Evolutionary conservation across 345 rosid genomes (phyloP).

Genomic region (Bruguiera parviflora): DNA sequence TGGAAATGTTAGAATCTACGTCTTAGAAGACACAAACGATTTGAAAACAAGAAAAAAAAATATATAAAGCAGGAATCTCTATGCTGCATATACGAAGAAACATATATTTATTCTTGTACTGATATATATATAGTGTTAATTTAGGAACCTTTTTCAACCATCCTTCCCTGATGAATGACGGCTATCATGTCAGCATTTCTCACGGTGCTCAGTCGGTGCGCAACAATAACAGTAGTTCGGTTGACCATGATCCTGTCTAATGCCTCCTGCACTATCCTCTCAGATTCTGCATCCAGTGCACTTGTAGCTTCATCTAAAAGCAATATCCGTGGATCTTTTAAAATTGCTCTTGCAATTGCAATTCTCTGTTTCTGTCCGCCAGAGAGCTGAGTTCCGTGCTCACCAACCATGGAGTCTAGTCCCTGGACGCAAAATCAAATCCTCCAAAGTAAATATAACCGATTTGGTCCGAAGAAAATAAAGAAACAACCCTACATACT

Average conservation of each 20-base stretch:
- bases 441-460: neutral
- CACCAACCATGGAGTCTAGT: constrained; percentile 19
- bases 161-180: constrained; percentile 71
- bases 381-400: constrained; percentile 32
- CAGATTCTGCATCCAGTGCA: constrained; percentile 35
- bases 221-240: constrained; percentile 29
- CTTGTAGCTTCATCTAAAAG: constrained; percentile 41
- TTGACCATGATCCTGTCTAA: constrained; percentile 28
- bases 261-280: constrained; percentile 33
- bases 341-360: constrained; percentile 38
- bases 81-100: neutral
- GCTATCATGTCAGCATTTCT: constrained; percentile 74
- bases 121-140: neutral
- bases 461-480: neutral
- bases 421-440: constrained; percentile 18
- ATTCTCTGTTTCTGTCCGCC: constrained; percentile 44
- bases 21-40: neutral
- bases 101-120: too few relatives aligned
- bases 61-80: neutral
- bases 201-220: constrained; percentile 36
- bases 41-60: neutral
- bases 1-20: too few relatives aligned
- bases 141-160: constrained; percentile 69
- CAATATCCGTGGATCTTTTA: constrained; percentile 31
- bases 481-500: neutral